Evolutionary conservation across 768 basidiomycete genomes (phyloP), one percentile per base, ranked within the genome.

Genomic region (Lactarius hatsudake): DNA sequence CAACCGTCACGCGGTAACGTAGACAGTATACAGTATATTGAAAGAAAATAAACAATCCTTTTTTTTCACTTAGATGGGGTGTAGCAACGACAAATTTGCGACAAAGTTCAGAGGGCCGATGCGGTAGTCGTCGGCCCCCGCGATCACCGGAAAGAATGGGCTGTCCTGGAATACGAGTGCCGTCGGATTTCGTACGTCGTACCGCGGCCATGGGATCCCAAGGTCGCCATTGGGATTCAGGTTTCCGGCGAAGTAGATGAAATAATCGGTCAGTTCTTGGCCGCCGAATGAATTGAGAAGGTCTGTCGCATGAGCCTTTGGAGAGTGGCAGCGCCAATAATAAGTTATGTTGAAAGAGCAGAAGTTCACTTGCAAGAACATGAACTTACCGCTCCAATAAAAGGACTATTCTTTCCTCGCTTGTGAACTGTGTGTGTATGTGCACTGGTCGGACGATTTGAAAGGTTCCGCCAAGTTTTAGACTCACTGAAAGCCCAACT

Each of bases 401-500:
- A 64, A 9, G 67, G 67, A 0, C 1, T 26, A 1, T 55, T 6
- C 23, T 68, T 68, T n/a, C 42, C 51, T 3, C 67, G 62, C 18
- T 64, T 68, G 30, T 64, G 53, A 60, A 68, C 67, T 68, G 8
- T 15, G 34, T 30, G 18, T 57, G 56, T 5, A 9, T 34, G 56
- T 10, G 18, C 30, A 5, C 17, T 26, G n/a, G 26, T 42, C 62
- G 20, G 23, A 23, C 28, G 18, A 43, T 5, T 53, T 23, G 36
- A 53, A 15, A 20, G 13, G 30, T 12, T 23, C 6, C 5, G 23
- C 13, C 7, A 53, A 18, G 30, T 6, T 1, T 32, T 8, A 56
- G 10, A 61, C 67, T 32, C 55, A 68, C 67, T 23, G 59, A 64
- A 68, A 36, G 59, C 40, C 67, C 67, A 68, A 10, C 48, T 28